phyloP scores from a whole-genome alignment of 768 basidiomycete genomes.

The Cystoderma amianthinum region DNA sequence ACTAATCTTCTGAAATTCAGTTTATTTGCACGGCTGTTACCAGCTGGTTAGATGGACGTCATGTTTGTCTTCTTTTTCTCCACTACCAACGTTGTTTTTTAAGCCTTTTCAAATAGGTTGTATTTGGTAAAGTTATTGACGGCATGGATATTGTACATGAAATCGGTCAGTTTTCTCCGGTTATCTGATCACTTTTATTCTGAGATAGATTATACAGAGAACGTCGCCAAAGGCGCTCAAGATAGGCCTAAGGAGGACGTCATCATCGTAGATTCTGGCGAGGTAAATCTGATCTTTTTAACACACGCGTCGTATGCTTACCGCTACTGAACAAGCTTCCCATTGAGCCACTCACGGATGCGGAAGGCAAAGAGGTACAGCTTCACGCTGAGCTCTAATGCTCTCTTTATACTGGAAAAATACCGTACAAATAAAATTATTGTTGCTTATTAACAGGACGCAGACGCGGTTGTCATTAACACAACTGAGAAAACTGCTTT shows the following conservation, averaged over 20 bases:
- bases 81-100: not conserved
- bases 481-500: slow-evolving; percentile 5
- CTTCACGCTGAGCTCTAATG: slow-evolving; percentile 89
- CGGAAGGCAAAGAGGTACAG: slow-evolving; percentile 85
- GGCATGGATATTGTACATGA: slow-evolving; percentile 81
- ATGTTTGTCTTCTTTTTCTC: slow-evolving; percentile 38
- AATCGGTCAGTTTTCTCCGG: slow-evolving; percentile 48
- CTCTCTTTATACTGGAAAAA: slow-evolving; percentile 26
- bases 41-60: slow-evolving; percentile 86
- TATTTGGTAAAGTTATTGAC: slow-evolving; percentile 88
- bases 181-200: not conserved
- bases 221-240: slow-evolving; percentile 56
- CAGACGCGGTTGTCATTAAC: slow-evolving; percentile 10
- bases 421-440: slow-evolving; percentile 46
- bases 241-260: slow-evolving; percentile 79
- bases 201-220: slow-evolving; percentile 39
- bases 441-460: slow-evolving; percentile 43
- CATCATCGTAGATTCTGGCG: slow-evolving; percentile 79
- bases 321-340: slow-evolving; percentile 31
- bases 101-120: slow-evolving; percentile 48
- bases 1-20: slow-evolving; percentile 27
- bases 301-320: not conserved
- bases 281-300: slow-evolving; percentile 42
- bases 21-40: slow-evolving; percentile 91
- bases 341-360: slow-evolving; percentile 49